Base-by-base conservation (phyloP, 1,284 basidiomycete genomes). In the Pseudozyma hubeiensis region DNA sequence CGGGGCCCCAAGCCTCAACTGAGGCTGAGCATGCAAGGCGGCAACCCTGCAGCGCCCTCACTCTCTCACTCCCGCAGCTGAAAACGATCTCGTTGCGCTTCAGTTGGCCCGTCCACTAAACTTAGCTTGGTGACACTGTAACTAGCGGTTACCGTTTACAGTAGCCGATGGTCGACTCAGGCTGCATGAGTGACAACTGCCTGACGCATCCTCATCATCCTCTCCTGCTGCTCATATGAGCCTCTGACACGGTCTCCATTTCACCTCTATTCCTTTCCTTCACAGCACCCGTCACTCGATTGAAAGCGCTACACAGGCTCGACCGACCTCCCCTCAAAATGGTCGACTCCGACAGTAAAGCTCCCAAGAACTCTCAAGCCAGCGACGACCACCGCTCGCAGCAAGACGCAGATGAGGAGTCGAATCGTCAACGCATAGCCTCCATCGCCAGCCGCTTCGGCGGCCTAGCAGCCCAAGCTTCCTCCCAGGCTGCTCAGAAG, bases 371-470 rank as follows among this genome's bases (percentile, higher is more conserved):
- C n/a, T 6, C 11, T 7, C 35, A 17, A 13, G 4, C 41, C 1
- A 14, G 19, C 8, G 53, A 49, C 34, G 46, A 56, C 13, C 16
- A 66, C 0, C 45, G 13, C 9, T 7, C 46, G 7, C 39, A 43
- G 16, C 51, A 43, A 7, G 29, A 54, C 37, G 53, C 64, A 4
- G 53, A 48, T 19, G 33, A 63, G 34, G 62, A 48, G 2, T 70
- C 63, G 17, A 69, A 53, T 33, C 62, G 72, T 7, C 60, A 66
- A 39, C 58, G 64, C 24, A 64, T 75, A 24, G 61, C 62, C 30
- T 64, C 65, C 44, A 69, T 75, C 37, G 66, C 63, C 45, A 59
- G 50, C 29, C 66, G 72, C 24, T 68, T 73, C 33, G 70, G 64
- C 10, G 54, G 58, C n/a, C 31, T 73, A 11, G 70, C 70, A 17